Conservation (phyloP, 345 rosid species). For the Ceriops tagal region DNA sequence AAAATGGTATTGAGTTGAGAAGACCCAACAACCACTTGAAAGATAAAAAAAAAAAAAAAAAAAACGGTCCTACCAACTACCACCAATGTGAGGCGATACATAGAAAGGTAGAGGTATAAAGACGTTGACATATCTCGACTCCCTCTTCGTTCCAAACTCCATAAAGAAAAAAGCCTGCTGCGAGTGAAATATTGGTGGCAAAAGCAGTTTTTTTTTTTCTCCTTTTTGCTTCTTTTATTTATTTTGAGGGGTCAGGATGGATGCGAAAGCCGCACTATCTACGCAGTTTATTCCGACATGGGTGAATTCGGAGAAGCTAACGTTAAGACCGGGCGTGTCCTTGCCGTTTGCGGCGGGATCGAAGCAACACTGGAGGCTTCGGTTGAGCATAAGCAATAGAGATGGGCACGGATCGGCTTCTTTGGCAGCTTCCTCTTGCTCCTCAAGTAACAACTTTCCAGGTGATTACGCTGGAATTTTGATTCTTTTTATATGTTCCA, state of each 20-base stretch:
- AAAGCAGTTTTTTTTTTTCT: no score
- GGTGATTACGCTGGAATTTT: slow-evolving; percentile 31
- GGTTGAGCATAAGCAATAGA: slow-evolving; percentile 24
- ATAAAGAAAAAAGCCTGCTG: no score
- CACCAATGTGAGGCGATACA: no score
- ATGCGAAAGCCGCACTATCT: slow-evolving; percentile 46
- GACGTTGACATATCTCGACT: no score
- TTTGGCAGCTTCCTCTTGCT: slow-evolving; percentile 34
- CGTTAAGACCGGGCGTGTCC: slow-evolving; percentile 25
- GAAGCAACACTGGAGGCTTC: slow-evolving; percentile 29
- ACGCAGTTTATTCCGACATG: slow-evolving; percentile 37
- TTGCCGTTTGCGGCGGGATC: slow-evolving; percentile 32
- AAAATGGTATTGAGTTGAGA: no score
- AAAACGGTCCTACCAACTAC: no score
- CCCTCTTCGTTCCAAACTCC: no score
- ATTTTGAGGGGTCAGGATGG: slow-evolving; percentile 33
- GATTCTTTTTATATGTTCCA: neutral
- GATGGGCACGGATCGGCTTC: slow-evolving; percentile 17
- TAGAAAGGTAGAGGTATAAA: no score
- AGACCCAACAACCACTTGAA: no score
- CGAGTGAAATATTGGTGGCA: no score
- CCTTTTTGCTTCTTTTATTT: no score
- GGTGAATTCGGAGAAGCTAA: slow-evolving; percentile 34
- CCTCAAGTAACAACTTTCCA: slow-evolving; percentile 43
- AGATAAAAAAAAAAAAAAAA: no score